Evolutionary conservation across 768 basidiomycete species (phyloP), one percentile per base, ranked within the genome.

Genomic region (Lactifluus hygrophoroides): DNA sequence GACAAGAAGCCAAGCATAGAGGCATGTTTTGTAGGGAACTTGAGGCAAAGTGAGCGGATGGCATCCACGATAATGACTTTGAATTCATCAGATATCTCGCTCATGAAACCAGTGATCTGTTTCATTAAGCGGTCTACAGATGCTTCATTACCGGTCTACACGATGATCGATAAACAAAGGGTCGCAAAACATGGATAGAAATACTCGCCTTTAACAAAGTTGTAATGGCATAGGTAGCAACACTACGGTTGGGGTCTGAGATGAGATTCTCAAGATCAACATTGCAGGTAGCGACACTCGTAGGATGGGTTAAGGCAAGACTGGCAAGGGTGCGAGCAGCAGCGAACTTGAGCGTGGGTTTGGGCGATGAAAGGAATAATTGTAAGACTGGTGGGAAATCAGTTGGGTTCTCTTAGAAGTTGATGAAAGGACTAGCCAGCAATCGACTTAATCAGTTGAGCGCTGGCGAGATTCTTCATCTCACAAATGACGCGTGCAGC

Each of bases 1-100:
- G 93, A 94, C 32, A 99, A 80, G 84, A 99, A 99, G 5, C 87
- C 83, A 57, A 99, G 86, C 95, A 99, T 98, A 40, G 93, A 88
- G 1, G 83, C 88, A 68, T 99, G 94, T 75, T 99, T 99, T 32
- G 87, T 76, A 2, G 96, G 96, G 80, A 99, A 99, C 73, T 99
- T 99, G 76, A 99, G 86, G 74, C 94, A 98, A 30, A 99, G 84
- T 9, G 95, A 93, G 51, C 96, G 90, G 70, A 99, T 94, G 57
- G 96, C 96, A 61, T 97, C 94, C 56, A 99, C 96, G 49, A 99
- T 96, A 74, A 99, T 96, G 69, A 98, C 94, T 77, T 97, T 98
- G 83, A 99, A 99, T 74, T 99, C 96, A 72, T 99, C 96, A 64
- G 92, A 95, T 73, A 99, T 98, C 72, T 99, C 96, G 57, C 87